Conservation (phyloP, 129 eudicot genomes). For the Chrysanthemum lavandulifolium region DNA sequence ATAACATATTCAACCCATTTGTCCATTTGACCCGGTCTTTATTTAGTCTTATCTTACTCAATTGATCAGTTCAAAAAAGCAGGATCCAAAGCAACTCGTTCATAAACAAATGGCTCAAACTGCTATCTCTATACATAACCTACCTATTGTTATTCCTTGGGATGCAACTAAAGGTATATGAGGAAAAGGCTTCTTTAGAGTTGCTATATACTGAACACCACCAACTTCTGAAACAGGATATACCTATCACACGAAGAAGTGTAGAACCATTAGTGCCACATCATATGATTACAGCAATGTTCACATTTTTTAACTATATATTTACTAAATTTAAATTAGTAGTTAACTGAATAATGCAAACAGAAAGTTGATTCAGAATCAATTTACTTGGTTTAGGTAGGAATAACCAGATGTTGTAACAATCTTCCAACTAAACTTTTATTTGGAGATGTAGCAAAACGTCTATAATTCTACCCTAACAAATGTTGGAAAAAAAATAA, state of each 20-base stretch:
- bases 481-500: constrained; percentile 8
- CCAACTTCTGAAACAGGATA: constrained; percentile 79
- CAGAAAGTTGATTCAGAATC: no score
- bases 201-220: constrained; percentile 57
- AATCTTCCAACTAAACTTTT: no score
- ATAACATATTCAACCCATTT: no score
- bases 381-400: no score
- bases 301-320: no score
- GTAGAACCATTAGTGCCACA: no score
- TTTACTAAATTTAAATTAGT: no score
- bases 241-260: constrained; percentile 35
- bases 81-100: not conserved
- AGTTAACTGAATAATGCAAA: no score
- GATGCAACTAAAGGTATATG: constrained; percentile 86
- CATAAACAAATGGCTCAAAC: not conserved
- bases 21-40: not conserved
- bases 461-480: not conserved
- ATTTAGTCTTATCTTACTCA: not conserved
- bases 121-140: not conserved
- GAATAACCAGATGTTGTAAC: no score
- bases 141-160: constrained; percentile 78
- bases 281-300: no score
- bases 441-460: no score
- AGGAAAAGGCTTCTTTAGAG: constrained; percentile 67
- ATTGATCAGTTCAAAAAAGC: not conserved